Evolutionary conservation across 2,329 filamentous ascomycete species (phyloP).

Genomic region (Nigrograna mackinnonii): DNA sequence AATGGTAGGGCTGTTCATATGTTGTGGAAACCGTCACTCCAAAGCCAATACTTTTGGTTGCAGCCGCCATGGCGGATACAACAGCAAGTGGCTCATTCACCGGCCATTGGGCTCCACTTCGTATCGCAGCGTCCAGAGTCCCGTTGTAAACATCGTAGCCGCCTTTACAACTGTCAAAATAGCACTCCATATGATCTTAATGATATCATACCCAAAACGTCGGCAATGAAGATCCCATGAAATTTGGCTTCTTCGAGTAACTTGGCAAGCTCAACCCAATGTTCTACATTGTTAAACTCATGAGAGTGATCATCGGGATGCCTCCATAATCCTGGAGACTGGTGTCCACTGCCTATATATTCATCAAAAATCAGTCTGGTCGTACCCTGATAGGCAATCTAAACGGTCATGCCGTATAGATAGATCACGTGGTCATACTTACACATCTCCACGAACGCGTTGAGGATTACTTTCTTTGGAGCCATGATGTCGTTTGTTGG

Average conservation of each 20-base stretch:
- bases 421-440: slow-evolving; percentile 23
- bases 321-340: slow-evolving; percentile 62
- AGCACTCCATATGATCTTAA: background rate
- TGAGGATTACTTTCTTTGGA: slow-evolving; percentile 44
- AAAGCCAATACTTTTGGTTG: slow-evolving; percentile 68
- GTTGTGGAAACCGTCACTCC: slow-evolving; percentile 70
- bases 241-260: slow-evolving; percentile 43
- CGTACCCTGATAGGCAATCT: no score
- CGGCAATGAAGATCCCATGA: slow-evolving; percentile 46
- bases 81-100: slow-evolving; percentile 70
- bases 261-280: slow-evolving; percentile 43
- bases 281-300: slow-evolving; percentile 51
- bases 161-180: slow-evolving; percentile 46
- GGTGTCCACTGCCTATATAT: slow-evolving; percentile 31
- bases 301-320: slow-evolving; percentile 67
- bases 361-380: no score
- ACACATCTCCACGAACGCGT: slow-evolving; percentile 49
- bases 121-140: slow-evolving; percentile 63
- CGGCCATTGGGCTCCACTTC: slow-evolving; percentile 69
- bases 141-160: slow-evolving; percentile 73
- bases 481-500: slow-evolving; percentile 18
- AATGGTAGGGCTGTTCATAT: slow-evolving; percentile 70
- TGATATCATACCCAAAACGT: slow-evolving; percentile 44
- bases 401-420: no score
- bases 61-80: slow-evolving; percentile 69